Base-by-base conservation (phyloP, 2,329 filamentous ascomycete species). In the Clonostachys chloroleuca region DNA sequence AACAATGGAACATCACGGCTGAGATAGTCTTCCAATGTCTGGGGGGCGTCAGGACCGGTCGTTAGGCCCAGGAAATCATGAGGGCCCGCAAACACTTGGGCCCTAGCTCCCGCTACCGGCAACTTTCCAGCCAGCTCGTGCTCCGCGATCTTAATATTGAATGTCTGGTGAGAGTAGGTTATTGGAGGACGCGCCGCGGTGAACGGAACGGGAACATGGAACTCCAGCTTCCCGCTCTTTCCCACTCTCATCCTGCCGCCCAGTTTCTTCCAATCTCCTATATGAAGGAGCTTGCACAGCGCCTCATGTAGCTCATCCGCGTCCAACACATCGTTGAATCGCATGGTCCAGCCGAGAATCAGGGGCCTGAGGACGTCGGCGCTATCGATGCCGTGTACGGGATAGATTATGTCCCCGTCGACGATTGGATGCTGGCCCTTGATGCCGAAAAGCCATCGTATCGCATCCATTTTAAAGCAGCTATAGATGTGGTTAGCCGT, bases 281-380 rank as follows among this genome's bases (percentile, higher is more conserved):
- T 66, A 12, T 69, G 60, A 8, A 77, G 51, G 13, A 78, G 54
- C 13, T 52, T 55, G 10, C 58, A 54, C 2, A 77, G 56, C 1
- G 70, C 55, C 6, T 40, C 46, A 3, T 59, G 56, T 2, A 78
- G 59, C 41, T 60, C 69, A 0, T 66, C 52, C 0, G 63, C 52
- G 47, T 78, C 72, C 5, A 78, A 62, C 2, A 74, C 69, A 48
- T 72, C 67, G 49, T 77, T 66, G 52, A 76, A 77, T 5, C 60
- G 58, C 33, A 75, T 58, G 1, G 64, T 63, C 58, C 59, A 65
- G 18, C 54, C 55, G 2, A 69, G 33, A 5, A 63, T 45, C 39
- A 65, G 57, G 10, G 50, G 46, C 1, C 57, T 55, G 33, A 57
- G 51, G 1, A 49, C 42, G 13, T 53, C 46, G 0, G 56, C 56